Percentiles rank a stretch among this genome's conserved stretches.
These are phyloP conservation scores for Ophiostoma sp. DNA, from an alignment of 2,329 filamentous ascomycete genomes.

Conservation along the genomic window DNA sequence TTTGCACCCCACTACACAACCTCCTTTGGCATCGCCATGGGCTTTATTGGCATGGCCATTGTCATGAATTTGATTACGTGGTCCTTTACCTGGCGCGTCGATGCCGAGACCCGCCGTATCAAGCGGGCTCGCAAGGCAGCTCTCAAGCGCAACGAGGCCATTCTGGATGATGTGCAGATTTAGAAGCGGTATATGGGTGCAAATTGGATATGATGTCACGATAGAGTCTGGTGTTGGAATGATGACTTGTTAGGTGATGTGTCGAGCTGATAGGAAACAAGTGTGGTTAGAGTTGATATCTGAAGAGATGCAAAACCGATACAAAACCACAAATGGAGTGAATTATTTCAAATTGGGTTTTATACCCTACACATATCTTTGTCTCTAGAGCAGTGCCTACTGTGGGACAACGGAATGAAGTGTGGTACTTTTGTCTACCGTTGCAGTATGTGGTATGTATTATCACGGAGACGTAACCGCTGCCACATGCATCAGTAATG, in stretches of 20 bases:
- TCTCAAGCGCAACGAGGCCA: slow-evolving; percentile 42
- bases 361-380: too few species aligned
- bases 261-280: too few species aligned
- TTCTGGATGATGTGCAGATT: slow-evolving; percentile 45
- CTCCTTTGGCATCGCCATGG: slow-evolving; percentile 48
- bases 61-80: slow-evolving; percentile 45
- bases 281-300: too few species aligned
- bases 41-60: slow-evolving; percentile 45
- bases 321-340: too few species aligned
- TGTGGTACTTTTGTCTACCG: too few species aligned
- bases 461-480: too few species aligned
- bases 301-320: too few species aligned
- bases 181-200: neutral
- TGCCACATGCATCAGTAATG: too few species aligned
- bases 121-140: slow-evolving; percentile 46
- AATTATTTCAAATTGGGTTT: too few species aligned
- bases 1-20: slow-evolving; percentile 48
- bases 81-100: slow-evolving; percentile 47
- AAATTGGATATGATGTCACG: neutral
- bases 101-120: slow-evolving; percentile 46
- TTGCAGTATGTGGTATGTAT: too few species aligned
- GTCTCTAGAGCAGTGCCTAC: too few species aligned
- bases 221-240: neutral
- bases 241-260: neutral
- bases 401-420: too few species aligned